Evolutionary conservation across 2,329 filamentous ascomycete species (phyloP).

Genomic region (Ascochyta lentis): DNA sequence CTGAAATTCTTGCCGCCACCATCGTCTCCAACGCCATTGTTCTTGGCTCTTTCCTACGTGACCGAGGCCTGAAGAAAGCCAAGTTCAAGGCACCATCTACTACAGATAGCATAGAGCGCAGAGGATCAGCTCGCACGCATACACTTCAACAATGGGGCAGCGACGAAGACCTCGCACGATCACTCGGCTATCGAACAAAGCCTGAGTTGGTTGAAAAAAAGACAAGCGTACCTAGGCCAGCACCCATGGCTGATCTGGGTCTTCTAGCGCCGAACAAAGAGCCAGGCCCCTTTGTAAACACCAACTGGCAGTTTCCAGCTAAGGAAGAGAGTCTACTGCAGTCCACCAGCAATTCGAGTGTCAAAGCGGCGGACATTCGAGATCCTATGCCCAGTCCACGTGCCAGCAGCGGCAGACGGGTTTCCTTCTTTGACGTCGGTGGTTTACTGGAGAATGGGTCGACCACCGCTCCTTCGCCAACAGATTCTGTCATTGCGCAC

Average conservation of each 20-base stretch:
- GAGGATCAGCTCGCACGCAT: constrained; percentile 64
- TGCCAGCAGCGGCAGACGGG: constrained; percentile 57
- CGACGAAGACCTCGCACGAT: constrained; percentile 87
- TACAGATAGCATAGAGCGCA: constrained; percentile 61
- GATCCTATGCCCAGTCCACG: constrained; percentile 49
- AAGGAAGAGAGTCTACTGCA: constrained; percentile 25
- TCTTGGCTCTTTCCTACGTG: constrained; percentile 89
- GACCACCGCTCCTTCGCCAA: constrained; percentile 37
- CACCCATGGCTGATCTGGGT: constrained; percentile 41
- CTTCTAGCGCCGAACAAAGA: constrained; percentile 32
- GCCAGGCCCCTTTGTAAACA: constrained; percentile 35
- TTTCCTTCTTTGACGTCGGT: constrained; percentile 87
- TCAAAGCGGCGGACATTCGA: constrained; percentile 33
- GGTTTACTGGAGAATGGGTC: constrained; percentile 69
- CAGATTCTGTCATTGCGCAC: constrained; percentile 47
- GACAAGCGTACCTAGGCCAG: constrained; percentile 51
- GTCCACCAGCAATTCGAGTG: constrained; percentile 30
- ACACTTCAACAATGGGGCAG: constrained; percentile 81
- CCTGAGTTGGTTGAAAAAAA: constrained; percentile 56
- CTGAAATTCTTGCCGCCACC: constrained; percentile 89
- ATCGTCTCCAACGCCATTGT: constrained; percentile 87
- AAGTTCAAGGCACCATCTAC: constrained; percentile 72
- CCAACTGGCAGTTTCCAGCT: constrained; percentile 45
- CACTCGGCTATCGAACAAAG: constrained; percentile 73
- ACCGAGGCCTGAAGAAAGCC: constrained; percentile 84